Base-by-base conservation (phyloP, 1,284 basidiomycete genomes). In the Inonotus obliquus region DNA sequence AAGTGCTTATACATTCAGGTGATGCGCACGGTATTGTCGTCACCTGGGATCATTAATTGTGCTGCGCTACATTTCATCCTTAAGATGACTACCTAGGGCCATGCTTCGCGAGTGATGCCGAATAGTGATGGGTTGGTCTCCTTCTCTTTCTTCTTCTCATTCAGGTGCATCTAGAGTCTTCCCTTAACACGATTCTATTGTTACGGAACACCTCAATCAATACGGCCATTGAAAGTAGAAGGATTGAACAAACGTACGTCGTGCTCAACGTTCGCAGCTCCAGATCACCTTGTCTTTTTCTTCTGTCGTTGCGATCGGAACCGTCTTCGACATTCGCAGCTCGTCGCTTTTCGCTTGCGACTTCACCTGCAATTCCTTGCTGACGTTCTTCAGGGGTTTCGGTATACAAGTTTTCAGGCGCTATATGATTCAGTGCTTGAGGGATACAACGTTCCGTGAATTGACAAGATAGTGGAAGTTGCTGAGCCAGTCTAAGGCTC, bases 21-120 rank as follows among this genome's bases (percentile, higher is more conserved):
- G n/a, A n/a, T n/a, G n/a, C n/a, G n/a, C n/a, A n/a, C n/a, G n/a
- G n/a, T n/a, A n/a, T n/a, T n/a, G n/a, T n/a, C n/a, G n/a, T n/a
- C n/a, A n/a, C n/a, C n/a, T n/a, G n/a, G n/a, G n/a, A n/a, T n/a
- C n/a, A n/a, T n/a, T n/a, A n/a, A n/a, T n/a, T n/a, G n/a, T 86
- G 59, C 81, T 78, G 60, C 94, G 80, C 70, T 91, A 86, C 61
- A 79, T 81, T 65, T 95, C 93, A 67, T 91, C 91, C 87, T 97
- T 87, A 41, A 96, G 75, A 56, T 90, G 77, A 4, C 94, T 94
- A 4, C 86, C 86, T 13, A 95, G 70, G 2, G 82, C 83, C 92
- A 97, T 95, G 74, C 95, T 92, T 23, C 92, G 79, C 44, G 84
- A 78, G 68, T 91, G 91, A 68, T 97, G 94, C 94, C 94, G 97